phyloP scores from a whole-genome alignment of 2,329 filamentous ascomycete genomes.

The Calonectria pauciramosa region DNA sequence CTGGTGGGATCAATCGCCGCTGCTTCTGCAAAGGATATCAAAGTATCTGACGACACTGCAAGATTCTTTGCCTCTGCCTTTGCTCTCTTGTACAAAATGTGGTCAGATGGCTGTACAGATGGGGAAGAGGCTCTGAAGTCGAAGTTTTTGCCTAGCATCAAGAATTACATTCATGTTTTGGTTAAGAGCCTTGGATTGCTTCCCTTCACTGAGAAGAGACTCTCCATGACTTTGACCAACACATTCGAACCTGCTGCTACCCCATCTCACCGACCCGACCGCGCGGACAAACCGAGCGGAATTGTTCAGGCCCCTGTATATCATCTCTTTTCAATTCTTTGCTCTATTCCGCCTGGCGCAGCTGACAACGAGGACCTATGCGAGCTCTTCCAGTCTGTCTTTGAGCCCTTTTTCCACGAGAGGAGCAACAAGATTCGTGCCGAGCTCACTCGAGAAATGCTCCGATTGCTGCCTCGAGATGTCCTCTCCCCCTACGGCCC shows the following conservation, averaged over 20 bases:
- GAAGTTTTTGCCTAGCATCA: conserved; percentile 68
- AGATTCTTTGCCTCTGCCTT: conserved; percentile 82
- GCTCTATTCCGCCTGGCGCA: conserved; percentile 61
- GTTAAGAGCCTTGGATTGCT: conserved; percentile 67
- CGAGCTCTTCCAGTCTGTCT: conserved; percentile 63
- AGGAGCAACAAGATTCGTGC: conserved; percentile 59
- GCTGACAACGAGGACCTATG: conserved; percentile 61
- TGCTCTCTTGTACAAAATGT: conserved; percentile 77
- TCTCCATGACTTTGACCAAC: conserved; percentile 65
- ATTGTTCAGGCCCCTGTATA: conserved; percentile 72
- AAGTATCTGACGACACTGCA: conserved; percentile 86
- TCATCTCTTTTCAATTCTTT: conserved; percentile 75
- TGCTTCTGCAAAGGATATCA: conserved; percentile 88
- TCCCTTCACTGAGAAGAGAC: conserved; percentile 74
- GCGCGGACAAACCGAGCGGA: conserved; percentile 64
- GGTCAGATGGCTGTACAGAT: conserved; percentile 60
- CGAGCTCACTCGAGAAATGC: conserved; percentile 65
- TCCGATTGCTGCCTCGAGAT: conserved; percentile 63
- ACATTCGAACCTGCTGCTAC: conserved; percentile 74
- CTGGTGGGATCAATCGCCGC: conserved; percentile 74
- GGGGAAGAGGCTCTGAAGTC: conserved; percentile 60
- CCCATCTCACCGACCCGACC: conserved; percentile 72
- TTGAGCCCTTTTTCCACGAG: conserved; percentile 71
- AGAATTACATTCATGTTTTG: conserved; percentile 63
- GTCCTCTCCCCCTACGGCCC: conserved; percentile 61